phyloP scores from a whole-genome alignment of 2,329 filamentous ascomycete species.

The Botrytis byssoidea region DNA sequence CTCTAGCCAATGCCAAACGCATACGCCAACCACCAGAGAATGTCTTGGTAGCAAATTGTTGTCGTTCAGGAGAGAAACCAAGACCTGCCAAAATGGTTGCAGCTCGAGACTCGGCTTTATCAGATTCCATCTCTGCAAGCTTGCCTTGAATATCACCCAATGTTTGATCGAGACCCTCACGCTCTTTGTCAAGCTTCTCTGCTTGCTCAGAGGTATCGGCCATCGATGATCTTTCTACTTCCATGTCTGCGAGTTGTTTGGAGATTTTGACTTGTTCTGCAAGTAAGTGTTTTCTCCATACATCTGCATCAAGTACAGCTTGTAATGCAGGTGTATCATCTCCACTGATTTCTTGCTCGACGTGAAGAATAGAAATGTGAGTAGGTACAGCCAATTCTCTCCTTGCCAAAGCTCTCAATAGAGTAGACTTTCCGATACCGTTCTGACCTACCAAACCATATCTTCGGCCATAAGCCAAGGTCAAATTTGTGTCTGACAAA shows the following conservation, averaged over 20 bases:
- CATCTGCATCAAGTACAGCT: conserved; percentile 93
- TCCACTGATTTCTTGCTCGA: conserved; percentile 96
- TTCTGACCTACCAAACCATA: conserved; percentile 99
- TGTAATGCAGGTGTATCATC: conserved; percentile 95
- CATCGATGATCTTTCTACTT: conserved; percentile 72
- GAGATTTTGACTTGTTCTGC: conserved; percentile 86
- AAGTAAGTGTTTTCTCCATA: conserved; percentile 95
- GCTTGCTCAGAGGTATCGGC: conserved; percentile 93
- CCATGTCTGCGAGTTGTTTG: conserved; percentile 71
- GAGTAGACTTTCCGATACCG: conserved; percentile 97
- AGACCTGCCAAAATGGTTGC: conserved; percentile 96
- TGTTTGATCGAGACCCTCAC: conserved; percentile 86
- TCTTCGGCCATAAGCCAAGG: conserved; percentile 84
- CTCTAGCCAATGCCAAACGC: conserved; percentile 90
- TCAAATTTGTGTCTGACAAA: conserved; percentile 84
- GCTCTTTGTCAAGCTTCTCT: conserved; percentile 76
- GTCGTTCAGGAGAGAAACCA: conserved; percentile 90
- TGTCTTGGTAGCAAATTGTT: conserved; percentile 91
- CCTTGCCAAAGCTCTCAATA: conserved; percentile 84
- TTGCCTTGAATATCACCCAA: conserved; percentile 89
- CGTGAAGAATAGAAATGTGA: conserved; percentile 97
- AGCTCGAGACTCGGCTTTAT: conserved; percentile 93
- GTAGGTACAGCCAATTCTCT: conserved; percentile 94
- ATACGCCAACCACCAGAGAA: conserved; percentile 99
- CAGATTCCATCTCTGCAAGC: conserved; percentile 96